A percentile compares a stretch with the other conserved stretches of the same genome.
Evolutionary conservation across 192 early-diverging fungal genomes (phyloP).

Genomic region (Coemansia sp.): DNA sequence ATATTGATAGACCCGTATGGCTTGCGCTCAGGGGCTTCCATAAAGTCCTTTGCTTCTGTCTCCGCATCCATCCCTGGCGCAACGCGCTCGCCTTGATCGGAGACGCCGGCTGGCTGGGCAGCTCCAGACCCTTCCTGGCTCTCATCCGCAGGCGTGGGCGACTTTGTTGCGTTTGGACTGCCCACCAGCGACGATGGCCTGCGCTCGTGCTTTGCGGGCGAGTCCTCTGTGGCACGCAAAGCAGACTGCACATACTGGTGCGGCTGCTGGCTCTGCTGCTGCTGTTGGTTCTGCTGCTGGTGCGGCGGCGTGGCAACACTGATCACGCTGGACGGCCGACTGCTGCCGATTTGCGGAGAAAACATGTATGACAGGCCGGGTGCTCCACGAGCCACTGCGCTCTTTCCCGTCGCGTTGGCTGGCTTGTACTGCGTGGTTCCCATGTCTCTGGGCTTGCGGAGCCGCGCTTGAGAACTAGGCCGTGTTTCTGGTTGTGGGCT

Average conservation of each 20-base stretch:
- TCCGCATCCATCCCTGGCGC: background rate
- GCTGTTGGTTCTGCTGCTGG: conserved; percentile 2
- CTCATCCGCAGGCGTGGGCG: conserved; percentile 1
- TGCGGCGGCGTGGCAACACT: conserved; percentile 23
- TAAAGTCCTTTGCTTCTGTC: background rate
- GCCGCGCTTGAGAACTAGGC: conserved; percentile 26
- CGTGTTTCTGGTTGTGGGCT: conserved; percentile 19
- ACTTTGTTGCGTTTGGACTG: conserved; percentile 9
- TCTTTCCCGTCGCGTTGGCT: conserved; percentile 23
- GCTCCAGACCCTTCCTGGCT: background rate
- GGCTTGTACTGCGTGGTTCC: conserved; percentile 51
- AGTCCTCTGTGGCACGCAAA: background rate
- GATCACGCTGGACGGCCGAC: conserved; percentile 47
- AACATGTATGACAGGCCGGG: conserved; percentile 57
- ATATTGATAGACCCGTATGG: conserved; percentile 45
- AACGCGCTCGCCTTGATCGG: background rate
- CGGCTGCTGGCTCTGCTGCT: conserved; percentile 1
- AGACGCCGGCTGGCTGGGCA: background rate
- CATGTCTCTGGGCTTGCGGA: conserved; percentile 20
- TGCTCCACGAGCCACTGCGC: conserved; percentile 44
- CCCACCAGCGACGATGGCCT: background rate
- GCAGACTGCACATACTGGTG: conserved; percentile 11
- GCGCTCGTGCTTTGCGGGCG: background rate
- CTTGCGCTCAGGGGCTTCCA: conserved; percentile 22
- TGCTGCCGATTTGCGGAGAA: conserved; percentile 36